These are phyloP conservation scores for Trichoderma virens DNA, from an alignment of 495 filamentous ascomycete genomes.

Conservation along the genomic window DNA sequence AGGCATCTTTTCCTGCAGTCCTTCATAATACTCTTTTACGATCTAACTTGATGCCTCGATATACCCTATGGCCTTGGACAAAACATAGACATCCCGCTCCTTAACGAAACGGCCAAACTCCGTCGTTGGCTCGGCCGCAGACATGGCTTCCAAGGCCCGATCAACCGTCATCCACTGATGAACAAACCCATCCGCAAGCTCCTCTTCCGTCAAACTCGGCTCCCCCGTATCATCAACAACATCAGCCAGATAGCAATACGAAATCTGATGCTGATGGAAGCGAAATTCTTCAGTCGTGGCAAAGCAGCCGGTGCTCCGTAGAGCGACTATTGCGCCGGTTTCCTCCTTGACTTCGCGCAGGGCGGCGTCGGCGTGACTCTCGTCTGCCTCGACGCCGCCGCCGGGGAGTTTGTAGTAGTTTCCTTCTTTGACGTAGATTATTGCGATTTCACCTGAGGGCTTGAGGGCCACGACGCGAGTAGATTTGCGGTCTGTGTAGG, in stretches of 20 bases:
- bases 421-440: constrained; percentile 17
- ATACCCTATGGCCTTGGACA: too few relatives aligned
- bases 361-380: constrained; percentile 17
- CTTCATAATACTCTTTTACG: too few relatives aligned
- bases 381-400: constrained; percentile 19
- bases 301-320: constrained; percentile 14
- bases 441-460: constrained; percentile 14
- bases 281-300: constrained; percentile 22
- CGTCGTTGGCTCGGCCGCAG: constrained; percentile 15
- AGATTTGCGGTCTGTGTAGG: constrained; percentile 17
- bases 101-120: constrained; percentile 20
- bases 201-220: constrained; percentile 18
- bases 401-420: constrained; percentile 25
- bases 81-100: constrained; percentile 21
- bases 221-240: constrained; percentile 17
- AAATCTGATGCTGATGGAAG: constrained; percentile 19
- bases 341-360: constrained; percentile 20
- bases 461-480: constrained; percentile 18
- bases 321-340: constrained; percentile 17
- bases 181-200: constrained; percentile 17
- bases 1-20: too few relatives aligned
- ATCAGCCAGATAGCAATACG: constrained; percentile 19
- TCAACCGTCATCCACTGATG: constrained; percentile 18
- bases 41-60: too few relatives aligned
- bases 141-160: constrained; percentile 17